A percentile compares a stretch with the other conserved stretches of the same genome.
These are phyloP conservation scores for Basipetospora chlamydospora DNA, from an alignment of 2,329 filamentous ascomycete species.

Conservation along the genomic window DNA sequence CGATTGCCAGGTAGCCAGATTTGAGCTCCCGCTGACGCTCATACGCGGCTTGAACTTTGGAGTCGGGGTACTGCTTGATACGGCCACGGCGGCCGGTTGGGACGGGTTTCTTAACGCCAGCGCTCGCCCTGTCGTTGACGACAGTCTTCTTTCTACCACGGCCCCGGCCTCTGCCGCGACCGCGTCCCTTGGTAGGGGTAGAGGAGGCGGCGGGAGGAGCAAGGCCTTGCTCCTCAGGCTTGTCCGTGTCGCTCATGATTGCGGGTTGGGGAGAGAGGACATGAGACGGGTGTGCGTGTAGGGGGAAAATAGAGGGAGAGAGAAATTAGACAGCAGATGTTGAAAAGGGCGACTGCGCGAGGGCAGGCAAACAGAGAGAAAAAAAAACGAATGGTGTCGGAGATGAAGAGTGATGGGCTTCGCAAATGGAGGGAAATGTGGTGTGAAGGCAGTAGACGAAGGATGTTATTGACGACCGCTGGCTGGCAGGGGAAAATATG, in stretches of 20 bases:
- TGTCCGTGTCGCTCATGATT: conserved; percentile 21
- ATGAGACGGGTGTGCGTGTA: conserved; percentile 5
- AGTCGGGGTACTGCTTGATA: conserved; percentile 40
- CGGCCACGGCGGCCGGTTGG: conserved; percentile 28
- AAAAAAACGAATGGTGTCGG: no score
- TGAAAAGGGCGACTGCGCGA: not conserved
- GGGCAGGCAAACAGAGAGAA: not conserved
- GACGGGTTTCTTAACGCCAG: conserved; percentile 19
- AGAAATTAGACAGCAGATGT: not conserved
- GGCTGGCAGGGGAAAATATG: no score
- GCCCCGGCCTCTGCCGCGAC: conserved; percentile 11
- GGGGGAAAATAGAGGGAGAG: not conserved
- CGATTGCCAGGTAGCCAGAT: conserved; percentile 47
- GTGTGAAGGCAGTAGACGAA: no score
- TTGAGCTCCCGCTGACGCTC: conserved; percentile 54
- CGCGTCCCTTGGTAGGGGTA: conserved; percentile 10
- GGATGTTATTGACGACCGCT: no score
- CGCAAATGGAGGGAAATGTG: no score
- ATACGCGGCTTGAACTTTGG: conserved; percentile 40
- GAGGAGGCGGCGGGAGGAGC: conserved; percentile 8
- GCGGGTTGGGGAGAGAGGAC: conserved; percentile 20
- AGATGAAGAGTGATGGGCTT: not conserved
- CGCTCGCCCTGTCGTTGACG: conserved; percentile 16
- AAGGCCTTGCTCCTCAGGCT: conserved; percentile 14
- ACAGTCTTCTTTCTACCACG: conserved; percentile 9